Evolutionary conservation across 108 stramenopile genomes (phyloP).

Genomic region (Skeletonema tropicum): DNA sequence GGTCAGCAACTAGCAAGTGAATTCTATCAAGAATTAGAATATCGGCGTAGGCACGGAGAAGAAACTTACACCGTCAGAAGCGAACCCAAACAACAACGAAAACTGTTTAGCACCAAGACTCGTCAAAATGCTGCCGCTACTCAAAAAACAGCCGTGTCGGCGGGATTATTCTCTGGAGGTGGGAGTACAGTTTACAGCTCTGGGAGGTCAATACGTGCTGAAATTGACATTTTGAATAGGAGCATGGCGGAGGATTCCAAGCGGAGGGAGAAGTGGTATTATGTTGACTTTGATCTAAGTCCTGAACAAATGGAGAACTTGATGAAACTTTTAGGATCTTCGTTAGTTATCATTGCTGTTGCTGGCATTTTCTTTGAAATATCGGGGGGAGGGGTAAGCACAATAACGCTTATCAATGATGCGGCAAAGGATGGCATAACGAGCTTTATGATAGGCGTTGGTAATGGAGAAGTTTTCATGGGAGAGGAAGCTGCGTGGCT

Average conservation of each 20-base stretch:
- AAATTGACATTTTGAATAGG: slow-evolving; percentile 30
- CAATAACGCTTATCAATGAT: slow-evolving; percentile 18
- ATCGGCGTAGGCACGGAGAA: slow-evolving; percentile 16
- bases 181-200: slow-evolving; percentile 41
- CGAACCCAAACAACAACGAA: background rate
- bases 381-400: slow-evolving; percentile 13
- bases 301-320: slow-evolving; percentile 16
- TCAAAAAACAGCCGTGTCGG: slow-evolving; percentile 11
- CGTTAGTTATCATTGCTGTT: slow-evolving; percentile 4
- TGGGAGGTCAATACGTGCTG: slow-evolving; percentile 34
- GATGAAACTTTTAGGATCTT: background rate
- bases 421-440: slow-evolving; percentile 12
- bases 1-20: slow-evolving; percentile 21
- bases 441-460: slow-evolving; percentile 13
- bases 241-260: slow-evolving; percentile 7
- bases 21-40: slow-evolving; percentile 32
- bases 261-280: slow-evolving; percentile 1
- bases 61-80: slow-evolving; percentile 7
- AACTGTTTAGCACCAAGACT: slow-evolving; percentile 9
- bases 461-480: slow-evolving; percentile 22
- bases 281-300: background rate
- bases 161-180: slow-evolving; percentile 30
- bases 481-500: slow-evolving; percentile 33
- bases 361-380: slow-evolving; percentile 8
- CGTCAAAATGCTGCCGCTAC: background rate